phyloP scores from a whole-genome alignment of 176 grass and related monocot genomes.

The Eleusine indica region DNA sequence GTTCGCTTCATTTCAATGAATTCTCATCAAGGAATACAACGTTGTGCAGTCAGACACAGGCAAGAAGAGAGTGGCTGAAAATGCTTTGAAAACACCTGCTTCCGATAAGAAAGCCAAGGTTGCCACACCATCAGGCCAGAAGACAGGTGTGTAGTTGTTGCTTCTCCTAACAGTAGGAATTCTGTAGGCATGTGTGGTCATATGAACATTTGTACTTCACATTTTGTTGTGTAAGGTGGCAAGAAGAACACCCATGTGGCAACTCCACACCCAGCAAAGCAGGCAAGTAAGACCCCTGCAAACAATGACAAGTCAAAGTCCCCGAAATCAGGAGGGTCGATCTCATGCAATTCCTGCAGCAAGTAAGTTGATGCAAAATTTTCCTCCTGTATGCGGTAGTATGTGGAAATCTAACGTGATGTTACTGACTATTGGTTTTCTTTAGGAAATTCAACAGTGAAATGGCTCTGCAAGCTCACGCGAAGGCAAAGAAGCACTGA shows the following conservation, averaged over 20 bases:
- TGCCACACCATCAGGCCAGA: conserved; percentile 59
- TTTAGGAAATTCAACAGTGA: conserved; percentile 81
- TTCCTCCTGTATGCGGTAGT: neutral
- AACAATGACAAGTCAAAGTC: conserved; percentile 65
- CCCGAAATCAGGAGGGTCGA: conserved; percentile 67
- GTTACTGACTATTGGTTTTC: neutral
- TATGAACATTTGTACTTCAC: neutral
- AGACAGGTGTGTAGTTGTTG: conserved; percentile 50
- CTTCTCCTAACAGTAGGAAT: neutral
- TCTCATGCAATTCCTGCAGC: conserved; percentile 68
- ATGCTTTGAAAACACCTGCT: conserved; percentile 50
- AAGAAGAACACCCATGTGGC: conserved; percentile 72
- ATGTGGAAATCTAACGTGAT: neutral
- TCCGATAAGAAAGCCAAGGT: conserved; percentile 88
- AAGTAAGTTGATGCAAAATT: conserved; percentile 50
- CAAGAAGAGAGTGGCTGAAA: conserved; percentile 65
- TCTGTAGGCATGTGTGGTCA: neutral
- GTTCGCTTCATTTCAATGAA: neutral
- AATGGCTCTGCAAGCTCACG: conserved; percentile 65
- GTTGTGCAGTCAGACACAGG: conserved; percentile 52
- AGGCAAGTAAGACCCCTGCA: conserved; percentile 58
- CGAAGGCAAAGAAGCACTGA: conserved; percentile 65
- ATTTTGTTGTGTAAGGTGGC: conserved; percentile 48
- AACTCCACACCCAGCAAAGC: conserved; percentile 84
- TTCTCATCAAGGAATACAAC: neutral